Percentiles rank a stretch among this genome's conserved stretches.
Evolutionary conservation across 257 asterid species (phyloP).

Genomic region (Petunia secreta): DNA sequence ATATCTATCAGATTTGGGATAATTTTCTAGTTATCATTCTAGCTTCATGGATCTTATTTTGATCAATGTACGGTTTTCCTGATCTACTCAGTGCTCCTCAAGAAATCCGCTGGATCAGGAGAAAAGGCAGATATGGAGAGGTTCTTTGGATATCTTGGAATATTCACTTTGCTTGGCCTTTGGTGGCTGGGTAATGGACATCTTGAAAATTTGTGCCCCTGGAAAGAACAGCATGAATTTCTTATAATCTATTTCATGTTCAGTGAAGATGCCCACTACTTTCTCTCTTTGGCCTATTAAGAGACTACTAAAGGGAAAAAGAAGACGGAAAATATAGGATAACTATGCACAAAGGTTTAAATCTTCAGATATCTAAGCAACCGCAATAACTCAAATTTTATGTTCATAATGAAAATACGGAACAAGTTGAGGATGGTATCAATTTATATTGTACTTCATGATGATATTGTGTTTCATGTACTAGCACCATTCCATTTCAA

Average conservation of each 20-base stretch:
- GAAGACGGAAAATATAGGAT: conserved; percentile 9
- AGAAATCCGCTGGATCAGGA: conserved; percentile 74
- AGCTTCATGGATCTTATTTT: conserved; percentile 18
- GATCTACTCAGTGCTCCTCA: conserved; percentile 66
- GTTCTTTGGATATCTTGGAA: conserved; percentile 71
- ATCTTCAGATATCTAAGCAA: neutral
- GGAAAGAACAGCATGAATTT: neutral
- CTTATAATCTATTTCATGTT: neutral
- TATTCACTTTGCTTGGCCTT: conserved; percentile 63
- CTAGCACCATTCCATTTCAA: neutral
- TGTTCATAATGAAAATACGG: too few species aligned
- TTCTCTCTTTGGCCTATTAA: neutral
- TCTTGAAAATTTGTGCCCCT: neutral
- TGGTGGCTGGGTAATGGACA: conserved; percentile 86
- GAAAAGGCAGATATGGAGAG: conserved; percentile 70
- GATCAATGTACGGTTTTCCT: neutral
- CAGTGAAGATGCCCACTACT: neutral
- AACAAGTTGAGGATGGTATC: too few species aligned
- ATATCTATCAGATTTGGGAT: neutral
- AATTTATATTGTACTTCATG: neutral
- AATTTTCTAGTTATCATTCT: neutral
- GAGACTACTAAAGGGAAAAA: neutral
- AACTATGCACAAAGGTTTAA: neutral
- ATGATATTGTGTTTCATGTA: neutral
- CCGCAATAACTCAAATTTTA: neutral